Evolutionary conservation across 2,329 filamentous ascomycete genomes (phyloP).

Genomic region (Alternaria ethzedia): DNA sequence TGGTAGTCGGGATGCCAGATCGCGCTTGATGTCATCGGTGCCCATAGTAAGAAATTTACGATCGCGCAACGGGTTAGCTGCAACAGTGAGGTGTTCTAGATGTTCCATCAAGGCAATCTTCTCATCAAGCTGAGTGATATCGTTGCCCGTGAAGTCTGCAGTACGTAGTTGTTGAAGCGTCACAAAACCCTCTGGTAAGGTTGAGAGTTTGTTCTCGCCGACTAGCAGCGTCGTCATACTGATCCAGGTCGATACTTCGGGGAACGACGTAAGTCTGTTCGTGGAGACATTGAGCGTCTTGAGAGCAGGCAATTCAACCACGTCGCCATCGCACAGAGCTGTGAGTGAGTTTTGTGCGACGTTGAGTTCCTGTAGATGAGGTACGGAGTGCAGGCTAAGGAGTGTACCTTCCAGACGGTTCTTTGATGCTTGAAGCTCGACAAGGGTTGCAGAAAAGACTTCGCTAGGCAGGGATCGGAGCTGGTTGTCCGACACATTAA

Average conservation of each 20-base stretch:
- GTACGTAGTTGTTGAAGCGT: slow-evolving; percentile 71
- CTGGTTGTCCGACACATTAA: slow-evolving; percentile 82
- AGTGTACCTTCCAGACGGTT: slow-evolving; percentile 78
- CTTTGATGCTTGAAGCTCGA: slow-evolving; percentile 75
- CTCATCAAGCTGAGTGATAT: slow-evolving; percentile 76
- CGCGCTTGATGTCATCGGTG: slow-evolving; percentile 80
- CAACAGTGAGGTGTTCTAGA: slow-evolving; percentile 75
- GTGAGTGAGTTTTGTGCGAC: slow-evolving; percentile 77
- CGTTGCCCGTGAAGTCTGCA: slow-evolving; percentile 85
- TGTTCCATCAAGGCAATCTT: slow-evolving; percentile 80
- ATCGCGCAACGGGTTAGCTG: slow-evolving; percentile 89
- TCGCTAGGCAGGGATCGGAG: slow-evolving; percentile 75
- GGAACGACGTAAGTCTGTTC: slow-evolving; percentile 77
- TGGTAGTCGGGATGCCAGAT: slow-evolving; percentile 71
- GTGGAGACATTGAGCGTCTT: slow-evolving; percentile 78
- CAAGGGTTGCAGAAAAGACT: slow-evolving; percentile 69
- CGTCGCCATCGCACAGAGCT: slow-evolving; percentile 55
- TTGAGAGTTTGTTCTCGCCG: slow-evolving; percentile 80
- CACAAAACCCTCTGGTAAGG: slow-evolving; percentile 78
- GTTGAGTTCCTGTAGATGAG: slow-evolving; percentile 76
- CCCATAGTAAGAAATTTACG: slow-evolving; percentile 83
- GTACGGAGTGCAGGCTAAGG: slow-evolving; percentile 66
- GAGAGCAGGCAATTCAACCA: slow-evolving; percentile 71
- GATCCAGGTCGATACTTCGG: slow-evolving; percentile 75
- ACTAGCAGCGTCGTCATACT: slow-evolving; percentile 75